phyloP scores from a whole-genome alignment of 192 early-diverging fungal genomes.

The Backusella circina region DNA sequence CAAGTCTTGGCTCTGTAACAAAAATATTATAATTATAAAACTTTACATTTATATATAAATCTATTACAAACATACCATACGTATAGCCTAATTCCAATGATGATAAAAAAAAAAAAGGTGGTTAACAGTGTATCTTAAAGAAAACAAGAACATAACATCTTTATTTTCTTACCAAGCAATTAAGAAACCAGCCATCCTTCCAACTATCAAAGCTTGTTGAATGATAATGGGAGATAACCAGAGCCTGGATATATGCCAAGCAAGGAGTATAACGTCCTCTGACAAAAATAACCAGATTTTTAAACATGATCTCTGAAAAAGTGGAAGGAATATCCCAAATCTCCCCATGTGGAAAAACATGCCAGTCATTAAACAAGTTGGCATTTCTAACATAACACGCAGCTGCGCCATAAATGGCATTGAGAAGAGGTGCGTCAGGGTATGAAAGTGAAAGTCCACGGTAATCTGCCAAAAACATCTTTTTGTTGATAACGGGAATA shows the following conservation, averaged over 20 bases:
- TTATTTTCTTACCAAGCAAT: conserved; percentile 6
- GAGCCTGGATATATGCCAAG: conserved; percentile 22
- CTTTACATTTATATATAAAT: not conserved
- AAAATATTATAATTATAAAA: not conserved
- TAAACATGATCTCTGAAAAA: conserved; percentile 18
- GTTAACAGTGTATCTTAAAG: not conserved
- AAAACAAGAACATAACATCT: not conserved
- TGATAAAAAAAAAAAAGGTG: not conserved
- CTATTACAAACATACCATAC: conserved; percentile 32
- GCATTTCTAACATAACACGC: conserved; percentile 22
- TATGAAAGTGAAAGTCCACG: conserved; percentile 11
- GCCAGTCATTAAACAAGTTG: conserved; percentile 9
- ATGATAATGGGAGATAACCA: conserved; percentile 25
- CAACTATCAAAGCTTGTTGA: conserved; percentile 12
- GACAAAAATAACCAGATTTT: conserved; percentile 16
- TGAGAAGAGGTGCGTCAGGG: conserved; percentile 23
- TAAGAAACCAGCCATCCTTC: conserved; percentile 26
- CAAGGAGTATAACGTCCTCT: conserved; percentile 16
- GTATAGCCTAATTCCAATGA: conserved; percentile 42
- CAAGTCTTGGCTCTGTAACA: conserved; percentile 59
- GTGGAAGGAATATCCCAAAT: conserved; percentile 20
- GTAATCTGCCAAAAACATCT: conserved; percentile 49
- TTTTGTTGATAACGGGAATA: conserved; percentile 64
- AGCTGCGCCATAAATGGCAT: conserved; percentile 27
- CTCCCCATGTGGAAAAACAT: not conserved